A percentile compares a stretch with the other conserved stretches of the same genome.
Evolutionary conservation across 2,329 filamentous ascomycete species (phyloP).

Genomic region (Mycosphaerella arachidis): DNA sequence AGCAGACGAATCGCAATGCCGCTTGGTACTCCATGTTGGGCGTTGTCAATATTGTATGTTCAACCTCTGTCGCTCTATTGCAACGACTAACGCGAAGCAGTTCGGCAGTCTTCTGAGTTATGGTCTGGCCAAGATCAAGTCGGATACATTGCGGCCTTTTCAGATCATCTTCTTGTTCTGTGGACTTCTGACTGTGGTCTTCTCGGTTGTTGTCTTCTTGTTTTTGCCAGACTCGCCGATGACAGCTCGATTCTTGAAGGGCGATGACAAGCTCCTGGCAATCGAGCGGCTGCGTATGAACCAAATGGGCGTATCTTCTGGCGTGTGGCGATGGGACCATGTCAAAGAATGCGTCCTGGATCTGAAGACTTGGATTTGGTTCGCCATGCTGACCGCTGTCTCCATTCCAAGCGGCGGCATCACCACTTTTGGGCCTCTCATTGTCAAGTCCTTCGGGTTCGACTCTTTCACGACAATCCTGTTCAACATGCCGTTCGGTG

Average conservation of each 20-base stretch:
- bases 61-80: no score
- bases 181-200: conserved; percentile 47
- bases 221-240: conserved; percentile 63
- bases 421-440: conserved; percentile 55
- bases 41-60: conserved; percentile 26
- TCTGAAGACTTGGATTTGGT: conserved; percentile 58
- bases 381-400: conserved; percentile 39
- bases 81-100: conserved; percentile 5
- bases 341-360: conserved; percentile 53
- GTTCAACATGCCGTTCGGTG: conserved; percentile 59
- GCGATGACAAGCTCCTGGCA: conserved; percentile 55
- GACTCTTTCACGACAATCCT: conserved; percentile 53
- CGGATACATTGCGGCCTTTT: conserved; percentile 19
- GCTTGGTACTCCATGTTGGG: conserved; percentile 31
- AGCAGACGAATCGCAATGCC: conserved; percentile 29
- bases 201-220: conserved; percentile 49
- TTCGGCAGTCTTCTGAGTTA: conserved; percentile 29
- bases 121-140: conserved; percentile 26
- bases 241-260: conserved; percentile 53
- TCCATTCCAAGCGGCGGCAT: conserved; percentile 57
- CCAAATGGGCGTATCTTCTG: conserved; percentile 39
- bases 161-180: conserved; percentile 30
- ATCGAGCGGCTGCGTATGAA: conserved; percentile 50
- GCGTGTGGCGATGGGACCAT: conserved; percentile 50
- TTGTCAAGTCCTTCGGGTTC: conserved; percentile 56